Evolutionary conservation across 1,284 basidiomycete genomes (phyloP).

Genomic region (Ceratobasidium sp.): DNA sequence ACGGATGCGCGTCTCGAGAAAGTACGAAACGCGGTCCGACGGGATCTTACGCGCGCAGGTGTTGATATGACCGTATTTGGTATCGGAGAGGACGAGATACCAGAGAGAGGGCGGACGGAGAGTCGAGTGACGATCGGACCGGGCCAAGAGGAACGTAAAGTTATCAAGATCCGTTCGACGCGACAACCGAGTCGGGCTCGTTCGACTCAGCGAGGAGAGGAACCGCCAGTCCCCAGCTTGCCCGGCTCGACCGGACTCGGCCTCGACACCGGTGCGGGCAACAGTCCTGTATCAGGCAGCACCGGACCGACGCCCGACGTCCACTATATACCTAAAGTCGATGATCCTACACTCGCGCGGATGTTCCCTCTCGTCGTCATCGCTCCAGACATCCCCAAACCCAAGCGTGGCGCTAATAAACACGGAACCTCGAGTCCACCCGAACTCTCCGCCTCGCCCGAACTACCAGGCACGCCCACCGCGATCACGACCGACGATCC

Average conservation of each 20-base stretch:
- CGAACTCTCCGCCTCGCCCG: neutral
- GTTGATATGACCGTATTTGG: slow-evolving; percentile 75
- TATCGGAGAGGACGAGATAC: slow-evolving; percentile 55
- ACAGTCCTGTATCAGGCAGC: slow-evolving; percentile 25
- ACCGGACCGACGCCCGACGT: slow-evolving; percentile 22
- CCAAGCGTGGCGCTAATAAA: slow-evolving; percentile 11
- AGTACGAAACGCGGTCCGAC: slow-evolving; percentile 76
- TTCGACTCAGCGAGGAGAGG: neutral
- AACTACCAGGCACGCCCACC: slow-evolving; percentile 29
- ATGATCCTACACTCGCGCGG: slow-evolving; percentile 40
- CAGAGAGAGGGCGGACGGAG: slow-evolving; percentile 60
- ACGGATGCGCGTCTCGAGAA: slow-evolving; percentile 77
- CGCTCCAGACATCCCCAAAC: slow-evolving; percentile 69
- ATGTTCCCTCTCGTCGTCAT: slow-evolving; percentile 81
- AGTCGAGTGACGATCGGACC: slow-evolving; percentile 11
- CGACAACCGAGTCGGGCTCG: slow-evolving; percentile 76
- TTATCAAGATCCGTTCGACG: slow-evolving; percentile 76
- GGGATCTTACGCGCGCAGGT: slow-evolving; percentile 72
- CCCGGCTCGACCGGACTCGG: slow-evolving; percentile 13
- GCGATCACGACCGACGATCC: slow-evolving; percentile 39
- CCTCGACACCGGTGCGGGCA: slow-evolving; percentile 61
- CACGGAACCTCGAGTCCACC: neutral
- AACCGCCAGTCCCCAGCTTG: too few relatives aligned
- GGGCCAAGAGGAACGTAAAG: slow-evolving; percentile 59
- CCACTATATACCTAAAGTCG: slow-evolving; percentile 45